A percentile compares a stretch with the other conserved stretches of the same genome.
These are phyloP conservation scores for Kodamaea anthophila DNA, from an alignment of 1,139 yeast genomes.

Conservation along the genomic window DNA sequence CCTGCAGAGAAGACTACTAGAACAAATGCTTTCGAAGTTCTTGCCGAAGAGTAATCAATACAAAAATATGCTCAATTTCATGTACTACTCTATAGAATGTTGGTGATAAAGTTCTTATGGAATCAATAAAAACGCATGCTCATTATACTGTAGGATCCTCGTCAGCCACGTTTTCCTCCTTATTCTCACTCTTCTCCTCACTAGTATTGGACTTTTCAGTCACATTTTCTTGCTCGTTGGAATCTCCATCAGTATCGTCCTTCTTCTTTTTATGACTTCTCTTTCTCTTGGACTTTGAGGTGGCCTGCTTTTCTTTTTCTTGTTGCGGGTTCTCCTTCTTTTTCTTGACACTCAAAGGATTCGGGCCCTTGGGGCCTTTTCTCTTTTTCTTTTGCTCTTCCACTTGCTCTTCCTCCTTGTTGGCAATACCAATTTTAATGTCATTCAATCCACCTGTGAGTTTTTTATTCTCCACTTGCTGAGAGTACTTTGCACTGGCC, in stretches of 20 bases:
- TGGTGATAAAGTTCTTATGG: too few species aligned
- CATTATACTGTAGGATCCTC: too few species aligned
- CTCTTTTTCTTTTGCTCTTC: slow-evolving; percentile 36
- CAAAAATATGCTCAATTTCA: too few species aligned
- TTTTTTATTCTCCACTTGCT: slow-evolving; percentile 55
- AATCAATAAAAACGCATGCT: too few species aligned
- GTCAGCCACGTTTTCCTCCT: too few species aligned
- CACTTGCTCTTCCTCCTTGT: slow-evolving; percentile 13
- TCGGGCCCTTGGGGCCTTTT: slow-evolving; percentile 73
- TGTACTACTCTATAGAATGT: too few species aligned
- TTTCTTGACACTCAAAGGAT: slow-evolving; percentile 76
- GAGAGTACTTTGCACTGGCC: slow-evolving; percentile 55
- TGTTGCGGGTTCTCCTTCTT: slow-evolving; percentile 30
- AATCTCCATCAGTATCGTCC: slow-evolving; percentile 11
- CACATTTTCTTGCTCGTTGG: slow-evolving; percentile 4
- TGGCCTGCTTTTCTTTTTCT: slow-evolving; percentile 13
- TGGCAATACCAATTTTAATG: slow-evolving; percentile 16
- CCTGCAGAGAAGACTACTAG: slow-evolving; percentile 2
- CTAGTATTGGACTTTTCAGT: not conserved
- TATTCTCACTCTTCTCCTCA: too few species aligned
- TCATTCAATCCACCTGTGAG: slow-evolving; percentile 73
- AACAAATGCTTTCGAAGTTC: slow-evolving; percentile 9
- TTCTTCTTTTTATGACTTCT: slow-evolving; percentile 26
- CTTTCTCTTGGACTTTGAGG: slow-evolving; percentile 27
- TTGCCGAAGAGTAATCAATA: slow-evolving; percentile 8